Conservation (phyloP, 306 rosid genomes). For the Vicia sativa region DNA sequence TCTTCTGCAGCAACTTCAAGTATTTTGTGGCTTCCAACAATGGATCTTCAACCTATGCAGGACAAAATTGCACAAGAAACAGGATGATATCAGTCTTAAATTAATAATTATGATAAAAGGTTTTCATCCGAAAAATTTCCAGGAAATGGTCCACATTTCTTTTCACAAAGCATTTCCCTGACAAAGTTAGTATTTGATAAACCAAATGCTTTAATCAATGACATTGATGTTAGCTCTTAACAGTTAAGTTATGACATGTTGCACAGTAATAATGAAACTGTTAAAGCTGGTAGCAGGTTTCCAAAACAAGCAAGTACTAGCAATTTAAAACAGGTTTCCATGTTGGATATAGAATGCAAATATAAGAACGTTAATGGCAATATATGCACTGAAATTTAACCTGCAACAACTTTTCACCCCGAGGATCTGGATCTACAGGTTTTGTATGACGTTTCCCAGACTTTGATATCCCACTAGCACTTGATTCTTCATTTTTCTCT, state of each 20-base stretch:
- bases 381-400: conserved; percentile 46
- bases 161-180: neutral
- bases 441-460: conserved; percentile 89
- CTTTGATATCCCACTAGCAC: conserved; percentile 62
- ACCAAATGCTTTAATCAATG: neutral
- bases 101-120: conserved; percentile 7
- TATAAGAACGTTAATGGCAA: conserved; percentile 21
- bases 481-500: conserved; percentile 82
- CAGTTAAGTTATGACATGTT: neutral
- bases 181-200: conserved; percentile 2
- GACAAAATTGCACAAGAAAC: conserved; percentile 5
- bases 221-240: neutral
- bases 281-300: conserved; percentile 18
- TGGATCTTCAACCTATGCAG: conserved; percentile 79
- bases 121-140: conserved; percentile 3
- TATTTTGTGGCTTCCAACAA: conserved; percentile 87
- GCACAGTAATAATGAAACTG: too few species aligned
- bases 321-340: conserved; percentile 25
- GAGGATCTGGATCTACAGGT: conserved; percentile 91
- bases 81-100: conserved; percentile 21
- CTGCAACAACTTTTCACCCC: conserved; percentile 92
- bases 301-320: too few species aligned
- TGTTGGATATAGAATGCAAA: neutral
- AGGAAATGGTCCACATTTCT: neutral
- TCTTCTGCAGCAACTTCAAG: conserved; percentile 91